phyloP scores from a whole-genome alignment of 2,329 filamentous ascomycete genomes.

The Colletotrichum sp. region DNA sequence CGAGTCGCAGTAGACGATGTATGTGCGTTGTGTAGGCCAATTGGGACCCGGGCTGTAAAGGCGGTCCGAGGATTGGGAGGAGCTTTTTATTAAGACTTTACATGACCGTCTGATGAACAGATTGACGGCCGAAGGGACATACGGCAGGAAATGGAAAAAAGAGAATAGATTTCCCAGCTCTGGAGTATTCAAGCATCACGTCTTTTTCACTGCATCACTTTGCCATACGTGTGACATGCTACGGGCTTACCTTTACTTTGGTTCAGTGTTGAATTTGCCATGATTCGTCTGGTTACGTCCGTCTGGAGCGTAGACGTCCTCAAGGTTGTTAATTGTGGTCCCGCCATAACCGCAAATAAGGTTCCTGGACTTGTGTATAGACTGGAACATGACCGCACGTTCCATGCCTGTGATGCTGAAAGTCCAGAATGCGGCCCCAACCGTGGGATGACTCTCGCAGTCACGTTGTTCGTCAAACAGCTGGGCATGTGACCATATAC shows the following conservation, averaged over 20 bases:
- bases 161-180: constrained; percentile 7
- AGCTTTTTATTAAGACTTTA: not conserved
- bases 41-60: not conserved
- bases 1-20: constrained; percentile 37
- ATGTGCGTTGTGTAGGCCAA: not conserved
- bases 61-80: not conserved
- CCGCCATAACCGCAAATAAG: too few species aligned
- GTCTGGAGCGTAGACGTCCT: too few species aligned
- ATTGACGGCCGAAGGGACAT: not conserved
- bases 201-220: not conserved
- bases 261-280: not conserved
- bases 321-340: not conserved
- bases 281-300: too few species aligned
- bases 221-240: too few species aligned
- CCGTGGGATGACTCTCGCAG: not conserved
- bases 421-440: not conserved
- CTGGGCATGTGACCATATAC: fast-evolving
- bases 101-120: not conserved
- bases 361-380: not conserved
- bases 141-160: constrained; percentile 4
- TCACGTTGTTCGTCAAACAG: fast-evolving
- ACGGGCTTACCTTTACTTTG: not conserved
- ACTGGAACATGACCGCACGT: not conserved
- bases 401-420: not conserved
- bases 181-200: constrained; percentile 1